Evolutionary conservation across 371 early-diverging fungal species (phyloP), one percentile per base, ranked within the genome.

Genomic region (Zychaea mexicana): DNA sequence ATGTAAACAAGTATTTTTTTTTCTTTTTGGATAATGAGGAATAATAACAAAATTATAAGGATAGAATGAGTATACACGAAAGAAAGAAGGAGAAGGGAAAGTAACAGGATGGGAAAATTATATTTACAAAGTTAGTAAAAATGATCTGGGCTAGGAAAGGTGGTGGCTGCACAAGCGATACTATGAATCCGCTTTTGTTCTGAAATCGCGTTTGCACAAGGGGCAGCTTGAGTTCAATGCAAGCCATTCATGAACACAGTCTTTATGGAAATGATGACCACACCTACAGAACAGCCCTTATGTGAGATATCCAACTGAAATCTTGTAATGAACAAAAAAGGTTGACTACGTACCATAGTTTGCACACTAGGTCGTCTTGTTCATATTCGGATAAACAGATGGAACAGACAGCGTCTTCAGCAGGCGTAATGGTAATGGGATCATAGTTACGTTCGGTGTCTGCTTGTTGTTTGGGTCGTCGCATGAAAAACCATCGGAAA

Each of bases 381-480:
- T 88, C 90, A 61, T 87, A 89, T 19, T 86, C 82, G 55, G 79
- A 74, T 49, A 89, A 64, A 64, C 90, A 89, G 30, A 89, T 87
- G 3, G 86, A 73, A 60, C 90, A 89, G 1, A 79, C 68, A 7
- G 84, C 83, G 57, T 85, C 86, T 57, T 75, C 83, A 17, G 61
- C 31, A 36, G 42, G 65, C 24, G 70, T 56, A 33, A 76, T 64
- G 2, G 71, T 72, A 5, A 75, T 27, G 5, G 26, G 17, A 10
- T 67, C 64, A 42, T 66, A 68, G 12, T 46, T 62, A 1, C 52
- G 32, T 45, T 67, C 68, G 2, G 52, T 22, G n/a, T 64, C 63
- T 21, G 60, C 33, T 27, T 38, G 57, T 22, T 60, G 28, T 21
- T 66, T 64, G 15, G 22, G 52, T n/a, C 55, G 62, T 15, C 52